phyloP scores from a whole-genome alignment of 768 basidiomycete genomes.

The Boletus rubescentipes region DNA sequence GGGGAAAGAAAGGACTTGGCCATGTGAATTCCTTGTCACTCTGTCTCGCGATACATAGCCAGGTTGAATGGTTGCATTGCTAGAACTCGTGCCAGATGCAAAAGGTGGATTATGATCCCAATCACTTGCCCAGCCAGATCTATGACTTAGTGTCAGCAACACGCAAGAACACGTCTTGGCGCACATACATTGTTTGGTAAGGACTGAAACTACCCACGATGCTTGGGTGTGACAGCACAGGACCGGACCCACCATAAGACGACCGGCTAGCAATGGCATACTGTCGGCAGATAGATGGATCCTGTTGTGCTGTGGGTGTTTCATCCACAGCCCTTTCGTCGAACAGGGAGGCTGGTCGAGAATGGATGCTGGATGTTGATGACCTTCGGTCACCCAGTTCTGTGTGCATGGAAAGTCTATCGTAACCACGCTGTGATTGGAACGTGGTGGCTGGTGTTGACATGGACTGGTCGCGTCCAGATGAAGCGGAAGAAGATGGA shows the following conservation, averaged over 20 bases:
- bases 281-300: background rate
- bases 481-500: constrained; percentile 1
- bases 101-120: constrained; percentile 16
- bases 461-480: constrained; percentile 4
- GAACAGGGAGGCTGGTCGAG: constrained; percentile 8
- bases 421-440: constrained; percentile 11
- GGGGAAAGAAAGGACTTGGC: constrained; percentile 12
- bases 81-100: constrained; percentile 10
- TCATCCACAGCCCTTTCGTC: constrained; percentile 8
- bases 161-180: background rate
- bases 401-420: constrained; percentile 6
- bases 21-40: constrained; percentile 1
- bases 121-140: constrained; percentile 18
- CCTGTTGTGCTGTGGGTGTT: background rate
- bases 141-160: background rate
- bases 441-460: constrained; percentile 5
- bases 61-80: background rate
- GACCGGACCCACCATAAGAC: constrained; percentile 1
- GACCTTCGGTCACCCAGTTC: constrained; percentile 10
- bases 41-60: constrained; percentile 2
- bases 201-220: background rate
- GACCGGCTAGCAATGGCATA: background rate
- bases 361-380: constrained; percentile 10
- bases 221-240: constrained; percentile 4
- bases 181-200: constrained; percentile 15